Evolutionary conservation across 306 rosid species (phyloP).

Genomic region (Spatholobus suberectus): DNA sequence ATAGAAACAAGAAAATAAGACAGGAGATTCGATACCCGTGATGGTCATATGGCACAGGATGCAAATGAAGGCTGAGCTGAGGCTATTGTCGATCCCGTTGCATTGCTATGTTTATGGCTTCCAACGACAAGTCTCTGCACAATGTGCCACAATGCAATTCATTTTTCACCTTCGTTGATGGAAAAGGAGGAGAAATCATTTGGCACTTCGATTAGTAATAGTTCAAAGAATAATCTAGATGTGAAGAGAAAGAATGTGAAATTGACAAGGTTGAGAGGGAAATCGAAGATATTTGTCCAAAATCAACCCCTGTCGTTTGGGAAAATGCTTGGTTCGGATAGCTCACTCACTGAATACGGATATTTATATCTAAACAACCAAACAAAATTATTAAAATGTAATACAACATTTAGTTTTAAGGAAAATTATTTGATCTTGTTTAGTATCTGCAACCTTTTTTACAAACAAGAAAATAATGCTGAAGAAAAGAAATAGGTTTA

Average conservation of each 20-base stretch:
- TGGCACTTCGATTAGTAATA: background rate
- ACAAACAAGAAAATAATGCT: too few relatives aligned
- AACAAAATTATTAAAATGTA: background rate
- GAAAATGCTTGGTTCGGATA: background rate
- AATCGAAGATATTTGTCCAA: background rate
- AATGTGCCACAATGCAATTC: background rate
- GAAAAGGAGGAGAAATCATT: background rate
- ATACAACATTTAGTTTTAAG: too few relatives aligned
- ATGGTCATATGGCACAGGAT: background rate
- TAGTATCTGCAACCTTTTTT: too few relatives aligned
- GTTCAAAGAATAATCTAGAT: background rate
- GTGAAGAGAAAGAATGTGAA: background rate
- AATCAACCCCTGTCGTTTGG: background rate
- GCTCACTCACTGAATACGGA: background rate
- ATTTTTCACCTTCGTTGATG: background rate
- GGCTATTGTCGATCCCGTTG: background rate
- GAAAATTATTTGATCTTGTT: too few relatives aligned
- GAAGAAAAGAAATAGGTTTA: too few relatives aligned
- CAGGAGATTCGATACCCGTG: background rate
- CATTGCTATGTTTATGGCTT: background rate
- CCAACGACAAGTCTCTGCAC: background rate
- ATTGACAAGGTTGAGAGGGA: background rate
- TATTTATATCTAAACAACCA: background rate
- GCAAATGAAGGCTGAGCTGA: background rate
- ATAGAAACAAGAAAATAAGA: conserved; percentile 24